Percentiles rank a stretch among this genome's conserved stretches.
phyloP scores from a whole-genome alignment of 2,329 filamentous ascomycete species.

The Colletotrichum musae region DNA sequence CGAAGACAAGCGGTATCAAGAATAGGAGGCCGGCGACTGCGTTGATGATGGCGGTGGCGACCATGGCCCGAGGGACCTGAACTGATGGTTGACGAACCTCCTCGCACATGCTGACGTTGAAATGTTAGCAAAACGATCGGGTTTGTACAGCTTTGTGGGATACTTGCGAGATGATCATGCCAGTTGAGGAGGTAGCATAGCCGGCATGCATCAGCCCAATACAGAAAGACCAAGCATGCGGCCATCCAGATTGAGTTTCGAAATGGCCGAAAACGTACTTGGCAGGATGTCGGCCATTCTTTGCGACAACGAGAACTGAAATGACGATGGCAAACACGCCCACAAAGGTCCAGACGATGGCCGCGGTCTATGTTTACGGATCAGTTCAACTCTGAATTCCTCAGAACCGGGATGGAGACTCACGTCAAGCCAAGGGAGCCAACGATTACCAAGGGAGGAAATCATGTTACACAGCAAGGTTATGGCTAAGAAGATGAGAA shows the following conservation, averaged over 20 bases:
- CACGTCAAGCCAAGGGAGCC: constrained; percentile 79
- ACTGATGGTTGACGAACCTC: constrained; percentile 76
- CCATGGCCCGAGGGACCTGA: constrained; percentile 82
- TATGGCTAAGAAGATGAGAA: constrained; percentile 79
- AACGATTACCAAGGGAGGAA: constrained; percentile 77
- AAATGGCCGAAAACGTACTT: constrained; percentile 77
- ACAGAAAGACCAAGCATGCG: constrained; percentile 79
- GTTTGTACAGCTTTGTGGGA: no score
- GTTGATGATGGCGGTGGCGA: constrained; percentile 77
- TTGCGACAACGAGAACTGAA: constrained; percentile 75
- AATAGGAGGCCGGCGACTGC: constrained; percentile 76
- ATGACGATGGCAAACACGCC: constrained; percentile 77
- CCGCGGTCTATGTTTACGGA: constrained; percentile 69
- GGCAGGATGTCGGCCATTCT: constrained; percentile 75
- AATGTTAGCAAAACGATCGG: constrained; percentile 1
- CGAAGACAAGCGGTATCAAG: constrained; percentile 78
- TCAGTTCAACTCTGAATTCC: constrained; percentile 11
- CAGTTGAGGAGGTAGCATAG: constrained; percentile 82
- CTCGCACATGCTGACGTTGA: constrained; percentile 75
- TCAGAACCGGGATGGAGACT: constrained; percentile 47
- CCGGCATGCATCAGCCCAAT: constrained; percentile 80
- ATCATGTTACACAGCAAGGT: constrained; percentile 76
- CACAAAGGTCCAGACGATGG: constrained; percentile 82
- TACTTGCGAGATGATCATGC: constrained; percentile 83
- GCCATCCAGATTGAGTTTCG: constrained; percentile 78